Base-by-base conservation (phyloP, 1,284 basidiomycete species). In the Cutaneotrichosporon mucoides region DNA sequence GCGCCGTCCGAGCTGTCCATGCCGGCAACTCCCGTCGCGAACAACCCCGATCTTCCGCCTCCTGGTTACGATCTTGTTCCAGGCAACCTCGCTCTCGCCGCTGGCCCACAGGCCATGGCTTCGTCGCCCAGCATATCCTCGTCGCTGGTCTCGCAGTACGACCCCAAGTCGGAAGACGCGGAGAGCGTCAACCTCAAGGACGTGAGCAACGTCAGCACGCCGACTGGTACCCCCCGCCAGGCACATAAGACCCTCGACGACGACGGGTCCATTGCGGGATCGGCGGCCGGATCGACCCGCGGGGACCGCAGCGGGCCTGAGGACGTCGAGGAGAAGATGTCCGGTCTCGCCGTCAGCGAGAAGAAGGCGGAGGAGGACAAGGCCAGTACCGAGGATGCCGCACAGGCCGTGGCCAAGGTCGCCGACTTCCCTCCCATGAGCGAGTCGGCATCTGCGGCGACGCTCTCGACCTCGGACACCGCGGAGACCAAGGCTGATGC, bases 121-220 rank as follows among this genome's bases (percentile, higher is more conserved):
- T 55, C 15, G 54, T 63, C 36, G 60, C 41, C 59, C 15, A 70
- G 66, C 49, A 54, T 75, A 35, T 62, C 65, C 38, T 68, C 67
- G 2, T 73, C 72, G 3, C 59, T 73, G 6, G 65, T 63, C 5
- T 67, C 66, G 0, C 68, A 75, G 51, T 73, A 70, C 48, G 69
- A 70, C 55, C 67, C 69, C 1, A 56, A 55, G 16, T 68, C 68
- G 9, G 57, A 60, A 13, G 67, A 61, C 12, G 66, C 57, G 15
- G 68, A 73, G 55, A 56, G 55, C 16, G 57, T 67, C 56, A 73
- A 72, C 61, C 69, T 73, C 64, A 61, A 66, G 50, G 73, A 73
- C 57, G 73, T 76, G 7, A 72, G 70, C 41, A 73, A 71, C 5
- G 69, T 76, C 7, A 69, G 66, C 41, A 76, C 75, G 8, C 75